A percentile compares a stretch with the other conserved stretches of the same genome.
Conservation (phyloP, 768 basidiomycete species). For the Mycena venus region DNA sequence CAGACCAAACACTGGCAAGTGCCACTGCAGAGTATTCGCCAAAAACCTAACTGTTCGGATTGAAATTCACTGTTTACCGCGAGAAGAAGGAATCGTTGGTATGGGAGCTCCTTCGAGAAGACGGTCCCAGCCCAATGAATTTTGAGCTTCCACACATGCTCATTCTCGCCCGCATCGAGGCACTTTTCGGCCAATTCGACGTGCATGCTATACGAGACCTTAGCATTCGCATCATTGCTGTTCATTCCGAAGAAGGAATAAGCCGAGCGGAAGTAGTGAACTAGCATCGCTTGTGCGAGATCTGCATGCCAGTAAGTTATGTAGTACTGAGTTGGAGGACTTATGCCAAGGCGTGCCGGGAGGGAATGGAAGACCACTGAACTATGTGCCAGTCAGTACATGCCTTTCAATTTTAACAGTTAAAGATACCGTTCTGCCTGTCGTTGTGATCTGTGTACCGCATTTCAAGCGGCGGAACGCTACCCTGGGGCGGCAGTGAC, state of each 20-base stretch:
- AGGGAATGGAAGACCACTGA: constrained; percentile 49
- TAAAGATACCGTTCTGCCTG: constrained; percentile 30
- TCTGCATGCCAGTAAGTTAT: constrained; percentile 33
- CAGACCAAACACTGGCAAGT: constrained; percentile 33
- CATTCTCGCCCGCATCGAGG: constrained; percentile 40
- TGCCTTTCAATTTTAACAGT: neutral
- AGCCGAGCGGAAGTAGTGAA: constrained; percentile 56
- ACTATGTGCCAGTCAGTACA: constrained; percentile 40
- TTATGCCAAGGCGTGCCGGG: constrained; percentile 49
- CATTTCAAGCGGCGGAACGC: constrained; percentile 44
- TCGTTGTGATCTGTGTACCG: constrained; percentile 27
- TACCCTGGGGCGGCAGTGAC: constrained; percentile 50
- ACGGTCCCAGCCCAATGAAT: constrained; percentile 33
- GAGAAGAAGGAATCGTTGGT: neutral
- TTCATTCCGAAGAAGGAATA: constrained; percentile 57
- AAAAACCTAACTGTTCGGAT: constrained; percentile 21
- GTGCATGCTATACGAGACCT: constrained; percentile 60
- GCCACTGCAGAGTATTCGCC: constrained; percentile 34
- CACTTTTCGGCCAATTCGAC: constrained; percentile 61
- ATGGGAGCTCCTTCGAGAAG: too few species aligned
- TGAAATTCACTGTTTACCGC: constrained; percentile 16
- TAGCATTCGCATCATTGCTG: constrained; percentile 55
- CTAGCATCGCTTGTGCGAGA: constrained; percentile 48
- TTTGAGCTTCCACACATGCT: constrained; percentile 52
- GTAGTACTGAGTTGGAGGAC: constrained; percentile 5